Evolutionary conservation across 257 asterid genomes (phyloP).

Genomic region (Nicotiana benthamiana): DNA sequence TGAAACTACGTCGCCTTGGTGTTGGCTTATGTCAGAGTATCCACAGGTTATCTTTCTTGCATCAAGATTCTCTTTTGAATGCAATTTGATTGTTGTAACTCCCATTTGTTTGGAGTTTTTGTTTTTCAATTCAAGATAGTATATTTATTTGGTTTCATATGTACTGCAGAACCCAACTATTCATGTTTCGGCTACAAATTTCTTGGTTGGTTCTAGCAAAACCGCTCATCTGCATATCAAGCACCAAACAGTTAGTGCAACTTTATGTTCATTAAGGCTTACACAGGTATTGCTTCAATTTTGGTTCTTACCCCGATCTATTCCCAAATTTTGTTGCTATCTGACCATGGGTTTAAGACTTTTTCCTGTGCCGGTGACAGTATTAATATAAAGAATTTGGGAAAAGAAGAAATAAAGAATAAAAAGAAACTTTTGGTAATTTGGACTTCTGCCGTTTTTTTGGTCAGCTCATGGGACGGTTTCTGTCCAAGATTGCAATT

Average conservation of each 20-base stretch:
- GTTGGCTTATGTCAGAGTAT: slow-evolving; percentile 58
- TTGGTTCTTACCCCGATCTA: background rate
- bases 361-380: background rate
- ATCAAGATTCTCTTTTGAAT: background rate
- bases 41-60: slow-evolving; percentile 40
- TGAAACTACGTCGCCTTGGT: slow-evolving; percentile 62
- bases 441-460: background rate
- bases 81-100: background rate
- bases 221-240: slow-evolving; percentile 55
- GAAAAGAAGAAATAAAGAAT: background rate
- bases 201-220: slow-evolving; percentile 60
- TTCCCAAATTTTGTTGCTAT: background rate
- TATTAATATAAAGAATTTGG: background rate
- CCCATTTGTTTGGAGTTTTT: background rate
- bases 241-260: slow-evolving; percentile 44
- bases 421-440: background rate
- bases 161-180: slow-evolving; percentile 57
- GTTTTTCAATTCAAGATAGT: background rate
- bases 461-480: background rate
- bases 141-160: background rate
- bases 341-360: background rate
- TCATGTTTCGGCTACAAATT: slow-evolving; percentile 39
- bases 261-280: slow-evolving; percentile 51
- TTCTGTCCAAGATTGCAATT: background rate
- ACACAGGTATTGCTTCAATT: slow-evolving; percentile 36